Base-by-base conservation (phyloP, 2,329 filamentous ascomycete species). In the Pestalotiopsis sp. region DNA sequence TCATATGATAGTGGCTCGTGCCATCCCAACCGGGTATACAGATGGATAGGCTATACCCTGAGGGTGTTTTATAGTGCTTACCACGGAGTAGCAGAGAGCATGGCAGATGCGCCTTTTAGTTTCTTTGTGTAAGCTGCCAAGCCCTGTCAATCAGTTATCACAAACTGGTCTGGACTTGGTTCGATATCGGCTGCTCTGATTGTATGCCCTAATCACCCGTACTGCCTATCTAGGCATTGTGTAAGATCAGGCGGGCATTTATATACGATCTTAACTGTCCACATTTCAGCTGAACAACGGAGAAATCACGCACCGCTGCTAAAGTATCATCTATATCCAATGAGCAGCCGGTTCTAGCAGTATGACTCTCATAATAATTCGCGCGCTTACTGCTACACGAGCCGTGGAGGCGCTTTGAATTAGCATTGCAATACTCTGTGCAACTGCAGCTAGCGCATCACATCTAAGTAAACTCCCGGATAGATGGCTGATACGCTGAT, bases 241-340 rank as follows among this genome's bases (percentile, higher is more conserved):
- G 45, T 52, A 3, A 52, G 17, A 3, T n/a, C 45, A 52, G 14
- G 45, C 45, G 17, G 45, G 45, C 20, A 52, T n/a, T n/a, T n/a
- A 23, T n/a, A 9, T 52, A n/a, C 45, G 17, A 52, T 23, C 45
- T 52, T 20, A 11, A 20, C 45, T n/a, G 23, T 6, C 67, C 80
- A 1, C 77, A 75, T 2, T 72, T 81, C 17, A 75, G 72, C 9
- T 78, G 80, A 68, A n/a, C 81, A 83, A 70, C 6, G 1, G 31
- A 9, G 31, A 36, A 7, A 36, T 36, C 2, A 36, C 45, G 20
- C 41, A 3, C 41, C 17, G 41, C 2, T 45, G 41, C 12, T 45
- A n/a, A n/a, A n/a, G n/a, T n/a, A n/a, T n/a, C 4, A 45, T 4
- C 6, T 45, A 4, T 45, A 4, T 14, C 41, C 39, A 41, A 4